Evolutionary conservation across 208 protist species (phyloP).

Genomic region (Trypanosoma rangeli): DNA sequence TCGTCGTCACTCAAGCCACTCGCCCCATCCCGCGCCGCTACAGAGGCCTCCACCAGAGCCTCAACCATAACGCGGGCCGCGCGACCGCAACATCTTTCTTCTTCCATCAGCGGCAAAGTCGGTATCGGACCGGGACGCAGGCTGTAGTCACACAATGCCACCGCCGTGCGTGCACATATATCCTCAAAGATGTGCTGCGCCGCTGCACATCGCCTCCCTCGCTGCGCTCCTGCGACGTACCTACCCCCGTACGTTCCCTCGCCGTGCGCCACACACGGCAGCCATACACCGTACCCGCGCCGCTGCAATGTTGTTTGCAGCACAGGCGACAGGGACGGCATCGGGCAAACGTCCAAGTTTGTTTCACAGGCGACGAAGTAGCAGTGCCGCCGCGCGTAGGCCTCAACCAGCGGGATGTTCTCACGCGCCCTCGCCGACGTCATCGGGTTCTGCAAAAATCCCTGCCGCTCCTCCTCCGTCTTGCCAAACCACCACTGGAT

Average conservation of each 20-base stretch:
- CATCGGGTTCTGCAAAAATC: conserved; percentile 46
- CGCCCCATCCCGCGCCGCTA: conserved; percentile 25
- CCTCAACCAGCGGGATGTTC: conserved; percentile 56
- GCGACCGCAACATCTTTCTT: background rate
- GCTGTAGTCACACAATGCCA: conserved; percentile 15
- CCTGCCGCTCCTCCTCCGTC: conserved; percentile 47
- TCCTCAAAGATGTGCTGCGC: conserved; percentile 9
- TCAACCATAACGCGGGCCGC: conserved; percentile 23
- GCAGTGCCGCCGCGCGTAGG: conserved; percentile 48
- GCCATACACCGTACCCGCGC: conserved; percentile 9
- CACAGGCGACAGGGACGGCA: conserved; percentile 22
- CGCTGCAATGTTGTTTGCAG: background rate
- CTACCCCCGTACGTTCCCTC: conserved; percentile 20
- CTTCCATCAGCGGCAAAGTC: background rate
- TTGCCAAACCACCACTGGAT: conserved; percentile 77
- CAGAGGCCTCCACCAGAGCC: conserved; percentile 40
- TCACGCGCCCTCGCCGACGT: conserved; percentile 41
- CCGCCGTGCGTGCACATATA: conserved; percentile 11
- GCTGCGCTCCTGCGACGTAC: background rate
- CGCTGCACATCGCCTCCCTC: background rate
- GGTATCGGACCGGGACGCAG: too few relatives aligned
- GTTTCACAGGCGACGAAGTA: conserved; percentile 65
- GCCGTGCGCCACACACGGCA: conserved; percentile 18
- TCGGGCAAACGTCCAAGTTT: conserved; percentile 33
- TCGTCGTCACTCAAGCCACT: background rate